Evolutionary conservation across 2,329 filamentous ascomycete species (phyloP), one percentile per base, ranked within the genome.

Genomic region (Penicillium italicum): DNA sequence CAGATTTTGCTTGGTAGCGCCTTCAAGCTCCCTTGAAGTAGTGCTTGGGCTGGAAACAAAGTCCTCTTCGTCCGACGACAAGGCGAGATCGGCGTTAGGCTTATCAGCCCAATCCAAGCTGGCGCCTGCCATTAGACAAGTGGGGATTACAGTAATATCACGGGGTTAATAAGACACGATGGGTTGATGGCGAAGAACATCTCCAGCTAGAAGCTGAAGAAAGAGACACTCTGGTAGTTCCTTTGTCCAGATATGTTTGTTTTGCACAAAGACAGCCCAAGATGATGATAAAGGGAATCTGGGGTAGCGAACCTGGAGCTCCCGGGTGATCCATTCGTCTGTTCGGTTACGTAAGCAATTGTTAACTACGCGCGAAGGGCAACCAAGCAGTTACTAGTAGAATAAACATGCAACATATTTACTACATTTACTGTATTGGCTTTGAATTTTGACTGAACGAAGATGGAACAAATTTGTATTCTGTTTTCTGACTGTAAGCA

Each of bases 11-110:
- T 55, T 56, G 16, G 49, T 28, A 10, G 43, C 5, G 10, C 24
- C 50, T 30, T 67, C 62, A 9, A 44, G 43, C n/a, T 57, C 62
- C 33, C 48, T 52, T 2, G 65, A 67, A 8, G 63, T 44, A 16
- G 63, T 67, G 50, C 64, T 70, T 42, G 64, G 62, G 42, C 62
- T 69, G 2, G 68, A 68, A 31, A 64, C 55, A 36, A 66, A 63
- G 33, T 65, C 66, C 30, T 71, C 68, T 26, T 70, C 70, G 42
- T 71, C 70, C 8, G 67, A 69, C 12, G 65, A 62, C 47, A 58
- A 51, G 20, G 50, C 62, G 16, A 61, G 46, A 53, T 69, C 65
- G 48, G 66, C 60, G 52, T 53, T 61, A 33, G 63, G 55, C 49
- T 59, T 62, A 53, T 62, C 61, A 56, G 64, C 62, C 41, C 63